Evolutionary conservation across 768 basidiomycete genomes (phyloP), one percentile per base, ranked within the genome.

Genomic region (Xerocomellus amylosporus): DNA sequence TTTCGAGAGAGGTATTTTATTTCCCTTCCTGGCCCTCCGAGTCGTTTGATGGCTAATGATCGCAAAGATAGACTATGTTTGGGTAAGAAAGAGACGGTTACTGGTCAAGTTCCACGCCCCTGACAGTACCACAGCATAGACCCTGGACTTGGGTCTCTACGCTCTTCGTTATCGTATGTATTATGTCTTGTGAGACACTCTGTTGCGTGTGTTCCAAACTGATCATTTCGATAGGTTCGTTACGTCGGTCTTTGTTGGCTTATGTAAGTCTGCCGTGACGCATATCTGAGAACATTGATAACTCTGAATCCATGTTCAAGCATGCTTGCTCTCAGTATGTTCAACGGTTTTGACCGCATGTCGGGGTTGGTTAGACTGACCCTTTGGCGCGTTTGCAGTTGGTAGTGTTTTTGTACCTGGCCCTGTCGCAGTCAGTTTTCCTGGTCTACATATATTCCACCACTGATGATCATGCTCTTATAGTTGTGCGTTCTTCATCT

Each of bases 141-240:
- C 26, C 19, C 8, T 59, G 58, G 58, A 48, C 46, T 4, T 44
- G 46, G 56, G 57, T 63, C 15, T 63, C 61, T 3, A 45, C 42
- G 2, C 3, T 60, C 0, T 62, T 63, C 20, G 17, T 60, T 22
- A 0, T 63, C 1, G 61, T 64, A 15, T 2, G 61, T 50, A 20
- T 31, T 5, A n/a, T 1, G 3, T 4, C 15, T 26, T 20, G 20
- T 15, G 3, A 17, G 3, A 8, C n/a, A 28, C 13, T 20, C 17
- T 31, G 6, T 0, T 12, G 19, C 30, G 28, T 17, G 12, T 8
- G 8, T n/a, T 22, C 2, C 4, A 10, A 49, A 36, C n/a, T 45
- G 14, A 54, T 8, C 5, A 1, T 19, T 12, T 15, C 8, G 2
- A 30, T 8, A 62, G 60, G 38, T 62, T n/a, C 60, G 60, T 15